Percentiles rank a stretch among this genome's conserved stretches.
These are phyloP conservation scores for Pelagophyceae sp. DNA, from an alignment of 352 stramenopile species.

Conservation along the genomic window DNA sequence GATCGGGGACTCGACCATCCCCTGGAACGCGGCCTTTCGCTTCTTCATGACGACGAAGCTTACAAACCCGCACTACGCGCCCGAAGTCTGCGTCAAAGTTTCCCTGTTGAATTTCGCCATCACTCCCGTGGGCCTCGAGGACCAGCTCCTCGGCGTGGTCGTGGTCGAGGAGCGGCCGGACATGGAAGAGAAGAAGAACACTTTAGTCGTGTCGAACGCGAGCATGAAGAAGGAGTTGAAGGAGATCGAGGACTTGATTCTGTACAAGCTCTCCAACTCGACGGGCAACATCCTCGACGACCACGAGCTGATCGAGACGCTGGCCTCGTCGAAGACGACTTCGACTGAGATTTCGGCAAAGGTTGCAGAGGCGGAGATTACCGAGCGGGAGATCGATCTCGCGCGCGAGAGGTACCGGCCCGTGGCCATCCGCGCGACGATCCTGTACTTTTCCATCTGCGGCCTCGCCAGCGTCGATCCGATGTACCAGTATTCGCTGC, in stretches of 20 bases:
- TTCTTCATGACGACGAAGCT: slow-evolving; percentile 89
- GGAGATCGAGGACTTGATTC: slow-evolving; percentile 90
- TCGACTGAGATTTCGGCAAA: slow-evolving; percentile 85
- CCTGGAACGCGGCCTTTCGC: slow-evolving; percentile 82
- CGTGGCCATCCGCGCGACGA: slow-evolving; percentile 72
- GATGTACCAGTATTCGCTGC: slow-evolving; percentile 90
- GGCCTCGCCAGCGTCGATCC: slow-evolving; percentile 84
- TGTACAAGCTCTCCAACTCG: slow-evolving; percentile 78
- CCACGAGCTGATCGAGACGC: slow-evolving; percentile 79
- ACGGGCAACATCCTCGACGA: slow-evolving; percentile 90
- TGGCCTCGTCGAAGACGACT: slow-evolving; percentile 78
- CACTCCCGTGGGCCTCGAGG: slow-evolving; percentile 80
- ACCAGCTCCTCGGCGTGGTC: slow-evolving; percentile 88
- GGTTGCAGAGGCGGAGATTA: slow-evolving; percentile 79
- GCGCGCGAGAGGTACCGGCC: slow-evolving; percentile 76
- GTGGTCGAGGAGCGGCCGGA: slow-evolving; percentile 81
- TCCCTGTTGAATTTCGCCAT: slow-evolving; percentile 93
- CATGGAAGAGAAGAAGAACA: slow-evolving; percentile 69
- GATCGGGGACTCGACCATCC: slow-evolving; percentile 81
- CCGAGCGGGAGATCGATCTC: slow-evolving; percentile 78
- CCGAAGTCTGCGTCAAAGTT: slow-evolving; percentile 88
- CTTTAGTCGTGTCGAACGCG: slow-evolving; percentile 72
- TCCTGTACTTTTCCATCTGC: slow-evolving; percentile 85
- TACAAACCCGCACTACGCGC: slow-evolving; percentile 81
- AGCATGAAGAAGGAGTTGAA: slow-evolving; percentile 88